phyloP scores from a whole-genome alignment of 1,139 yeast genomes.

The Pneumocystis sp. region DNA sequence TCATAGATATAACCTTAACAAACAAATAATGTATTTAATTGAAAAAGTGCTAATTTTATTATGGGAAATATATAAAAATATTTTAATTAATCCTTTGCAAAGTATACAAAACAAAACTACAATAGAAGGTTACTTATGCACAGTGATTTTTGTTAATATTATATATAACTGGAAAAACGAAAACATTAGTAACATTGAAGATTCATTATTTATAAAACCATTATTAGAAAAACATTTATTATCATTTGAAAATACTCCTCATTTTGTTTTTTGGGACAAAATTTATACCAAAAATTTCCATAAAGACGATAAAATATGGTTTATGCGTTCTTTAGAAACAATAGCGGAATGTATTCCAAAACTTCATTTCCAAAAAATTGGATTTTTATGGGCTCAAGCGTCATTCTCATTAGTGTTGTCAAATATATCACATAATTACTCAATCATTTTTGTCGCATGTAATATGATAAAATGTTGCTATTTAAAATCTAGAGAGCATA shows the following conservation, averaged over 20 bases:
- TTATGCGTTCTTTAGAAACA: conserved; percentile 2
- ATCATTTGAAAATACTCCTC: not conserved
- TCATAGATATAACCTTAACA: not conserved
- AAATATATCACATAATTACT: not conserved
- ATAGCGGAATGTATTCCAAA: not conserved
- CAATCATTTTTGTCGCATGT: not conserved
- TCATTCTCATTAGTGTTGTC: not conserved
- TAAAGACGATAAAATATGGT: conserved; percentile 6
- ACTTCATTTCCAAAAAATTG: not conserved
- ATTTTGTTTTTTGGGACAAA: not conserved
- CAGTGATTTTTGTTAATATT: not conserved
- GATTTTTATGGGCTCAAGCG: conserved; percentile 2
- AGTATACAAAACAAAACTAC: not conserved
- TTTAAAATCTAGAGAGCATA: not conserved
- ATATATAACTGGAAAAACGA: not conserved
- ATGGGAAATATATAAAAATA: not conserved
- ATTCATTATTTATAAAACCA: not conserved
- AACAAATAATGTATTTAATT: not conserved
- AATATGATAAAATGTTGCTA: not conserved
- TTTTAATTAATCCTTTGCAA: not conserved
- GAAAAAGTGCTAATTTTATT: not conserved
- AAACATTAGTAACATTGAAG: not conserved
- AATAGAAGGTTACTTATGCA: not conserved
- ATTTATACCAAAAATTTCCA: not conserved
- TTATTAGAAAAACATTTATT: not conserved